Evolutionary conservation across 768 basidiomycete species (phyloP), one percentile per base, ranked within the genome.

Genomic region (Leccinum barrowsii): DNA sequence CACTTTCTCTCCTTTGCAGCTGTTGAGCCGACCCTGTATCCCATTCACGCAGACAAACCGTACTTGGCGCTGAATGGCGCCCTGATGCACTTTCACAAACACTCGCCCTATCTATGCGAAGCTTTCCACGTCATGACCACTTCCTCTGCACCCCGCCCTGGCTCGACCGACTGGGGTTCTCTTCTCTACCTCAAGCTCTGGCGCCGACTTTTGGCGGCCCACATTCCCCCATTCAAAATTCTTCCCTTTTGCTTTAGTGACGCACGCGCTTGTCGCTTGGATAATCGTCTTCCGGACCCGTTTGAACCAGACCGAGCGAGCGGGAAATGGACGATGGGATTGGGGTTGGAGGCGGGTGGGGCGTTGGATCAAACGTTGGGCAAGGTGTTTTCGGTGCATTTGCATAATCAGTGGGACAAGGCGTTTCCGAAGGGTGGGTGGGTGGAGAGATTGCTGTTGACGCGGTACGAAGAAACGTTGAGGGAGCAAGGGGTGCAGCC

Each of bases 401-500:
- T 98, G 65, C 96, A 98, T 72, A 97, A 98, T 73, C 94, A 94
- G 73, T 98, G 96, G 95, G 83, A 89, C 54, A 97, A 94, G 77
- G 73, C 74, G 52, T 98, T 89, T 69, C 94, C 96, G 0, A 68
- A 71, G 17, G 83, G 77, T 2, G 96, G 96, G 0, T 98, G 95
- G 95, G 86, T 99, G 5, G 85, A 91, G 57, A 77, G 90, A 65
- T 65, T 97, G 63, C 73, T 98, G 62, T 71, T 95, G 70, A 76
- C 73, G 62, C 76, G 78, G 67, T 89, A 89, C 62, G 85, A 90
- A 13, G 63, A 71, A 42, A 64, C 52, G 59, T 62, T 77, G 61
- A 56, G 55, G 26, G 54, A 22, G 54, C 37, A 5, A 11, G 52
- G 13, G 30, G 50, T 5, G 7, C 52, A 21, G 15, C 12, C n/a